Evolutionary conservation across 495 filamentous ascomycete species (phyloP).

Genomic region (Penicillium longicatenatum): DNA sequence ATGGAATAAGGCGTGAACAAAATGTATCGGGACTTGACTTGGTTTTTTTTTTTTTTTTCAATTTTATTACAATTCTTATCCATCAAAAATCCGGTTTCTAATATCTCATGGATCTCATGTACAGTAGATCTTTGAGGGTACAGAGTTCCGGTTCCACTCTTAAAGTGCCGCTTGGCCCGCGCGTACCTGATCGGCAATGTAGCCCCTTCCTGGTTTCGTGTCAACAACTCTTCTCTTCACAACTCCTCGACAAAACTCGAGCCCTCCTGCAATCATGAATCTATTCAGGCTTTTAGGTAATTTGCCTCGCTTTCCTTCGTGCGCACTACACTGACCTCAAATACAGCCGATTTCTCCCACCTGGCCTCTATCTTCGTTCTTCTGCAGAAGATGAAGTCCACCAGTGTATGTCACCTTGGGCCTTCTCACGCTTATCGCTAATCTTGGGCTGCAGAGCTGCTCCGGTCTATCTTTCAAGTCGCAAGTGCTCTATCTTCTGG

Average conservation of each 20-base stretch:
- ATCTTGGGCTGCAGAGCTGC: constrained; percentile 68
- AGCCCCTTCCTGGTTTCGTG: constrained; percentile 32
- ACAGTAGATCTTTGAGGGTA: too few species aligned
- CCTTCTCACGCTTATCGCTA: constrained; percentile 1
- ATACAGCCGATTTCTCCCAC: constrained; percentile 87
- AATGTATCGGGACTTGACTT: too few species aligned
- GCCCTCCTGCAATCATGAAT: constrained; percentile 64
- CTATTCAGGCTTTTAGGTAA: constrained; percentile 84
- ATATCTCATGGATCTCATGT: too few species aligned
- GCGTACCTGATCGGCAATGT: constrained; percentile 30
- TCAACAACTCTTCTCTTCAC: constrained; percentile 27
- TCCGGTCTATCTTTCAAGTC: constrained; percentile 98
- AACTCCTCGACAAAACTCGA: background rate
- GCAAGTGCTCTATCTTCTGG: constrained; percentile 88
- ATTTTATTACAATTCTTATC: too few species aligned
- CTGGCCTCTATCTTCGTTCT: constrained; percentile 92
- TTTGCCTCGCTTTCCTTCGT: constrained; percentile 18
- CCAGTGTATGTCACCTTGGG: constrained; percentile 63
- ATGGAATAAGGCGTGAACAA: too few species aligned
- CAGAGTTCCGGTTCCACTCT: background rate
- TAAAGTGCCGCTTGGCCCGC: constrained; percentile 12
- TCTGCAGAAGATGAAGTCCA: constrained; percentile 90
- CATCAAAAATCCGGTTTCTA: too few species aligned
- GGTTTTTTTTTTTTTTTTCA: too few species aligned
- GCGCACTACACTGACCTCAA: constrained; percentile 12